Evolutionary conservation across 768 basidiomycete species (phyloP).

Genomic region (Pholiota conissans): DNA sequence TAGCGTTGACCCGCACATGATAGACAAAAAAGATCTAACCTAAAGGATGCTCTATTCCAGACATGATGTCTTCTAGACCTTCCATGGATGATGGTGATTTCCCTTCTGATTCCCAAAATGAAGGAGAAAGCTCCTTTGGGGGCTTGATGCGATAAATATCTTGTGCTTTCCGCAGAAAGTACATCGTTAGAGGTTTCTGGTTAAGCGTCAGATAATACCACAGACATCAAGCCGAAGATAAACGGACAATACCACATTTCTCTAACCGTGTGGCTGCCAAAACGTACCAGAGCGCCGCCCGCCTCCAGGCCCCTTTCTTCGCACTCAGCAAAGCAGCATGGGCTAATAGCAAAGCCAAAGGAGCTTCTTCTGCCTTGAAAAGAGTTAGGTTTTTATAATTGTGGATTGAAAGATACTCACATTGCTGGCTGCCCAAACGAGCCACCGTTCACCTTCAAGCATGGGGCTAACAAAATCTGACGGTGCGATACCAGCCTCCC

Average conservation of each 20-base stretch:
- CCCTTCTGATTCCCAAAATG: constrained; percentile 78
- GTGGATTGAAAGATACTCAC: constrained; percentile 58
- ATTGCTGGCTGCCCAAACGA: constrained; percentile 82
- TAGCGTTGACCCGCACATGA: neutral
- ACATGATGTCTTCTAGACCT: constrained; percentile 63
- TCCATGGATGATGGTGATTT: constrained; percentile 33
- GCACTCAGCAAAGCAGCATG: constrained; percentile 76
- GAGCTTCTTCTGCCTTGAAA: constrained; percentile 77
- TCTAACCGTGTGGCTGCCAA: constrained; percentile 76
- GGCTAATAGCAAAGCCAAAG: constrained; percentile 75
- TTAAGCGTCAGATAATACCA: constrained; percentile 1
- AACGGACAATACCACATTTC: constrained; percentile 79
- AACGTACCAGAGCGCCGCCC: constrained; percentile 80
- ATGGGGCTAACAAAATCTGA: constrained; percentile 56
- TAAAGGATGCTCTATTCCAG: constrained; percentile 78
- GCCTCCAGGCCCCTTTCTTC: constrained; percentile 53
- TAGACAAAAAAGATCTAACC: constrained; percentile 38
- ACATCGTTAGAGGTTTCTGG: constrained; percentile 85
- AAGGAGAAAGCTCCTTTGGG: constrained; percentile 67
- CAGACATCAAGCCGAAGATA: constrained; percentile 2
- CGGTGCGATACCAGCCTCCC: constrained; percentile 66
- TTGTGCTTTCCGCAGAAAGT: constrained; percentile 73
- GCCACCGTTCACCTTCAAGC: constrained; percentile 81
- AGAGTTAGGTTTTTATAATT: constrained; percentile 27
- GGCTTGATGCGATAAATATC: constrained; percentile 54